Evolutionary conservation across 768 basidiomycete species (phyloP).

Genomic region (Lentinula aciculospora): DNA sequence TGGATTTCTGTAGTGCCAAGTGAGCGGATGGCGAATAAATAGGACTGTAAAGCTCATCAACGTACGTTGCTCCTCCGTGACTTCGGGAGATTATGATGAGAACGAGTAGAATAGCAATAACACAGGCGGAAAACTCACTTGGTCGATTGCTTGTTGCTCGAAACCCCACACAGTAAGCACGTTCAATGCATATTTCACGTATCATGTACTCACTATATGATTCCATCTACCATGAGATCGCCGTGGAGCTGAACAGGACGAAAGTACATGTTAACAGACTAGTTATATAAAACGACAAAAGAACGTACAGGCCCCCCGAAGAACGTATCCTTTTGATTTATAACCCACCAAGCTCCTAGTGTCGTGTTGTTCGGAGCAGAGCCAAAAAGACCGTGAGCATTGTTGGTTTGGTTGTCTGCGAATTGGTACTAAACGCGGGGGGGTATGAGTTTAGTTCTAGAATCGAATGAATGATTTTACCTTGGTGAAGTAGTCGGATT

Average conservation of each 20-base stretch:
- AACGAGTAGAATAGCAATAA: background rate
- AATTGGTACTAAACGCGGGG: constrained; percentile 23
- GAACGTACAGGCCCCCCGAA: constrained; percentile 11
- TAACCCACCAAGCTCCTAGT: constrained; percentile 22
- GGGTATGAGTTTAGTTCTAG: background rate
- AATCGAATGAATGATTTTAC: background rate
- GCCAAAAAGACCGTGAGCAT: constrained; percentile 19
- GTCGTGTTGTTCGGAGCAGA: constrained; percentile 4
- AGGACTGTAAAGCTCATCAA: background rate
- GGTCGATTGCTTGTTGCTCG: constrained; percentile 12
- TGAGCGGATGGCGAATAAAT: background rate
- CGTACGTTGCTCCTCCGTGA: constrained; percentile 15
- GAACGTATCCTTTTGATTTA: constrained; percentile 21
- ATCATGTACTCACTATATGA: constrained; percentile 4
- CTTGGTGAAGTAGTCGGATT: constrained; percentile 22
- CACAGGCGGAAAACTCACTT: constrained; percentile 2
- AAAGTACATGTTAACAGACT: background rate
- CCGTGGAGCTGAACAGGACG: background rate
- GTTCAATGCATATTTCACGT: too few relatives aligned
- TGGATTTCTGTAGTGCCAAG: constrained; percentile 9
- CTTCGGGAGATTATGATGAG: background rate
- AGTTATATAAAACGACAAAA: background rate
- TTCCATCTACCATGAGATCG: constrained; percentile 11
- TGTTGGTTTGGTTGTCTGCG: constrained; percentile 24
- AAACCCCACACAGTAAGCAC: too few relatives aligned